Percentiles rank a stretch among this genome's conserved stretches.
Conservation (phyloP, 2,329 filamentous ascomycete species). For the Arthrinium puccinioides region DNA sequence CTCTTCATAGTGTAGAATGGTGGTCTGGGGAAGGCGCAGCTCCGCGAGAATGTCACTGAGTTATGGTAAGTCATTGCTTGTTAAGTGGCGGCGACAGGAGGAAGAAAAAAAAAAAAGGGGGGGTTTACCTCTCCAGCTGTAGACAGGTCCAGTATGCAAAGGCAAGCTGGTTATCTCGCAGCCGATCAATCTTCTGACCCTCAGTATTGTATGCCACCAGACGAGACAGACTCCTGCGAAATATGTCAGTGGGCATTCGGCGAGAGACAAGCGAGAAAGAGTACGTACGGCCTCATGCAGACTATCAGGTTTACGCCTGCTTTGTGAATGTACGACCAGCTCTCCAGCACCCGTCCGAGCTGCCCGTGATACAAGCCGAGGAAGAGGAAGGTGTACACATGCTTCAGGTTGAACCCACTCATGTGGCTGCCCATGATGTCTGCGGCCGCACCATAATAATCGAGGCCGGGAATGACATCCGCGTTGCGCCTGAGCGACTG, state of each 20-base stretch:
- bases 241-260: neutral
- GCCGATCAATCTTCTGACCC: slow-evolving; percentile 26
- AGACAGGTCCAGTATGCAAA: slow-evolving; percentile 90
- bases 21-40: slow-evolving; percentile 56
- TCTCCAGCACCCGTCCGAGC: slow-evolving; percentile 78
- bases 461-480: slow-evolving; percentile 80
- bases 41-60: slow-evolving; percentile 84
- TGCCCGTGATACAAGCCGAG: slow-evolving; percentile 87
- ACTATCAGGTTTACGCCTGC: slow-evolving; percentile 57
- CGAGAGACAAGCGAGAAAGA: slow-evolving; percentile 5
- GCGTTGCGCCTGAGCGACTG: slow-evolving; percentile 51
- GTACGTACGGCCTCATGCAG: slow-evolving; percentile 65
- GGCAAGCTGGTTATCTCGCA: slow-evolving; percentile 56
- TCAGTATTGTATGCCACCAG: slow-evolving; percentile 33
- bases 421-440: slow-evolving; percentile 79
- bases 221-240: slow-evolving; percentile 40
- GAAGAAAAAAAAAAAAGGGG: neutral
- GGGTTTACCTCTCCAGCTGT: slow-evolving; percentile 73
- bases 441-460: slow-evolving; percentile 81
- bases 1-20: slow-evolving; percentile 53
- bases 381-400: slow-evolving; percentile 78
- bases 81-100: no score
- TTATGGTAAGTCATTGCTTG: neutral
- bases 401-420: slow-evolving; percentile 71
- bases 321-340: slow-evolving; percentile 55